Conservation (phyloP, 2,329 filamentous ascomycete genomes). For the Myriangium duriaei region DNA sequence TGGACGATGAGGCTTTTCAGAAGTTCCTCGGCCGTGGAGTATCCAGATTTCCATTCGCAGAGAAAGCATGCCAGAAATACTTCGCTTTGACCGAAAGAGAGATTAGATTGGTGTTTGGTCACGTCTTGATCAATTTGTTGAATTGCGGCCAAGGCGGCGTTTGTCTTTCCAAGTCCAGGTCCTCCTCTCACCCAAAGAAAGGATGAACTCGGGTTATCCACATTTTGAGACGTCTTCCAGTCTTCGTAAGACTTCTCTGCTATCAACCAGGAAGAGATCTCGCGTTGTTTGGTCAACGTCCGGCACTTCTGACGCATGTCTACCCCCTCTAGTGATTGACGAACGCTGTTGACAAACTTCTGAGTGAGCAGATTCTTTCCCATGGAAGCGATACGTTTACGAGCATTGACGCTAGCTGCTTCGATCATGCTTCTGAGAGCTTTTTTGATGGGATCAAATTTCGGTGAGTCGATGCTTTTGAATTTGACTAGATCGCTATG, state of each 20-base stretch:
- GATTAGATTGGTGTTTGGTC: neutral
- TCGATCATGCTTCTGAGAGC: neutral
- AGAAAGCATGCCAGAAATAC: constrained; percentile 8
- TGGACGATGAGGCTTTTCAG: constrained; percentile 9
- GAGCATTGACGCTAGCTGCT: neutral
- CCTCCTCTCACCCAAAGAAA: neutral
- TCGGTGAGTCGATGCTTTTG: neutral
- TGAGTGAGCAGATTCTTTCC: constrained; percentile 4
- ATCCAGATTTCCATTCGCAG: constrained; percentile 5
- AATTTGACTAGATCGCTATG: neutral
- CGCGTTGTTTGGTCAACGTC: neutral
- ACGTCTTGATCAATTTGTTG: neutral
- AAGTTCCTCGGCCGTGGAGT: constrained; percentile 6
- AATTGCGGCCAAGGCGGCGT: neutral
- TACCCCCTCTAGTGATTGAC: constrained; percentile 4
- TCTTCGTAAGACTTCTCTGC: neutral
- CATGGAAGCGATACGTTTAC: constrained; percentile 1
- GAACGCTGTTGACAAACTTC: constrained; percentile 8
- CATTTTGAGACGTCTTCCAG: neutral
- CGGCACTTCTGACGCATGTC: constrained; percentile 6
- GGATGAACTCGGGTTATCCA: neutral
- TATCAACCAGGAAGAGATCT: neutral
- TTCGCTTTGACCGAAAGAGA: neutral
- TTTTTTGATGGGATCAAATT: neutral
- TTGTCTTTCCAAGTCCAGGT: neutral